Conservation (phyloP, 1,139 yeast genomes). For the Scheffersomyces segobiensis region DNA sequence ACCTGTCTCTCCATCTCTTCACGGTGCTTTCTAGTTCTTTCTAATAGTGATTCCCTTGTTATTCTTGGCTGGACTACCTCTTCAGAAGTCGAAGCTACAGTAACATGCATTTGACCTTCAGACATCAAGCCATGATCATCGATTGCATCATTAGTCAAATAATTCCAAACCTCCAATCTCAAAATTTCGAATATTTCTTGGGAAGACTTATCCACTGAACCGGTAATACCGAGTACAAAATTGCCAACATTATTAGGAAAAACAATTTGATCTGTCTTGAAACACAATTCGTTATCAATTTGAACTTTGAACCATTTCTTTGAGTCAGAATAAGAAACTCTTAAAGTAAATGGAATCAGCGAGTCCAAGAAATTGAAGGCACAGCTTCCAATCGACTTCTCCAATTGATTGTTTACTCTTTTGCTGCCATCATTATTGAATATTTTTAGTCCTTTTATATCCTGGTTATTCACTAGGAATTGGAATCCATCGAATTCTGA, state of each 20-base stretch:
- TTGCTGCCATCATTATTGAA: slow-evolving; percentile 58
- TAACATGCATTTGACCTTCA: slow-evolving; percentile 39
- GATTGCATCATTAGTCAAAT: slow-evolving; percentile 53
- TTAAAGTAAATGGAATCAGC: slow-evolving; percentile 66
- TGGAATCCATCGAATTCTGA: slow-evolving; percentile 60
- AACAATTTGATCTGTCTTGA: slow-evolving; percentile 57
- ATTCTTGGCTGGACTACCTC: slow-evolving; percentile 21
- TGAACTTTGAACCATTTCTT: slow-evolving; percentile 57
- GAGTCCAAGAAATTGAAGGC: slow-evolving; percentile 61
- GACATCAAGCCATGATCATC: slow-evolving; percentile 59
- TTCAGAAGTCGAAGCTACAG: slow-evolving; percentile 17
- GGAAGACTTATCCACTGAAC: slow-evolving; percentile 33
- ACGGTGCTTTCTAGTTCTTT: slow-evolving; percentile 28
- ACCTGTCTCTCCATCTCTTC: slow-evolving; percentile 16
- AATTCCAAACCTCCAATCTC: slow-evolving; percentile 53
- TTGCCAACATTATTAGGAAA: slow-evolving; percentile 31
- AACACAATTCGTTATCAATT: slow-evolving; percentile 67
- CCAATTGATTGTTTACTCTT: slow-evolving; percentile 10
- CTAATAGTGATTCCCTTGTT: slow-evolving; percentile 41
- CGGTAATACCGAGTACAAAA: slow-evolving; percentile 55
- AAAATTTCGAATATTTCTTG: slow-evolving; percentile 64
- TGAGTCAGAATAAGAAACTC: slow-evolving; percentile 56
- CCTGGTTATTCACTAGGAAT: slow-evolving; percentile 49
- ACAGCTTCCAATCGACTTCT: slow-evolving; percentile 56
- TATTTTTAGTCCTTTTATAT: slow-evolving; percentile 54